Base-by-base conservation (phyloP, 441 rosid species). In the Theobroma grandiflorum region DNA sequence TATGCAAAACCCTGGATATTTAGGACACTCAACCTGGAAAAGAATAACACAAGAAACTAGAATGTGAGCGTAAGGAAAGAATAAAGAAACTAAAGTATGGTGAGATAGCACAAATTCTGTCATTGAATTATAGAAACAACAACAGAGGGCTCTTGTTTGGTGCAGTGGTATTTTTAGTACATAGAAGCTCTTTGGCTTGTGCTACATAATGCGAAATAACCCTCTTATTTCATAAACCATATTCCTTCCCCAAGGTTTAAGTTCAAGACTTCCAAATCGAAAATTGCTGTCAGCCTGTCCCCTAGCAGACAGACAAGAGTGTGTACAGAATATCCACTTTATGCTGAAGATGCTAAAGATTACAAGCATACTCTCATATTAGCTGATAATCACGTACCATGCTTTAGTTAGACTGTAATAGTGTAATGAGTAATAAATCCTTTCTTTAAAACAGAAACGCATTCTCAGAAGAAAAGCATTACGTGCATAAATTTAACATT, bases 1-100 rank as follows among this genome's bases (percentile, higher is more conserved):
- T 70, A 95, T 80, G 81, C 99, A 96, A 82, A 96, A 96, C 52
- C 98, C 99, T 1, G 98, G 99, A 84, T 91, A 96, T 82, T 93
- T 96, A 76, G 99, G 98, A 83, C 99, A 96, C 82, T 96, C 99
- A 84, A 96, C 99, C 99, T 96, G 87, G 69, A 82, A 82, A 57
- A 87, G 43, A 75, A 42, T 53, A 76, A 71, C 38, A 81, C 62
- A 57, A 75, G 55, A 70, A 74, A 77, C 59, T 55, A 61, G 18
- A 67, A 62, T 16, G 85, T 58, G 37, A 66, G 57, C 15, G 42
- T 57, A 49, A 75, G 61, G 22, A 59, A 0, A 72, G 77, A 40
- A 12, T 0, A 40, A 38, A 57, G 52, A 73, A 57, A 73, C 65
- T 38, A 15, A 73, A 2, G 7, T 3, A 73, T 20, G 22, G 77